These are phyloP conservation scores for Amorphotheca resinae DNA, from an alignment of 495 filamentous ascomycete species.

Conservation along the genomic window DNA sequence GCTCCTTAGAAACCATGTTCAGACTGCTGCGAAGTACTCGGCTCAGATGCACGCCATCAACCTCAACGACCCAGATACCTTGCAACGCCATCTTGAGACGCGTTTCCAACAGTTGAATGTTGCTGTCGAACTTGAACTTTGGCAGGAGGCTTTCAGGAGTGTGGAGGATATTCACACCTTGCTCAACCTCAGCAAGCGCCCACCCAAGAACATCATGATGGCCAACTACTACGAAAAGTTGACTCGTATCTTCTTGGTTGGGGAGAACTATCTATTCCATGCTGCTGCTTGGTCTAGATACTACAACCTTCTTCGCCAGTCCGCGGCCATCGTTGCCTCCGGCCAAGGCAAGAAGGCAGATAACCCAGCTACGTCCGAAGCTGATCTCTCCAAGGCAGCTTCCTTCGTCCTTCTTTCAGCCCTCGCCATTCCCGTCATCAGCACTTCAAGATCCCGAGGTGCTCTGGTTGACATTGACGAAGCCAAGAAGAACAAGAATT, in stretches of 20 bases:
- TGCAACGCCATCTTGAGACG: conserved; percentile 93
- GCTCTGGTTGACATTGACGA: conserved; percentile 95
- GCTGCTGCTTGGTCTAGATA: conserved; percentile 94
- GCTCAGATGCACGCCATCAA: conserved; percentile 99
- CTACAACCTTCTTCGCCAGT: conserved; percentile 90
- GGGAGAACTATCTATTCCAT: conserved; percentile 98
- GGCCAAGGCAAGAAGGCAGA: conserved; percentile 86
- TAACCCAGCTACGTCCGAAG: conserved; percentile 78
- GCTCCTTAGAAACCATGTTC: conserved; percentile 93
- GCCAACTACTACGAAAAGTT: conserved; percentile 99
- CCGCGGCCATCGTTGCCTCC: conserved; percentile 68
- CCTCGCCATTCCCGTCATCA: conserved; percentile 94
- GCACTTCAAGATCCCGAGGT: conserved; percentile 89
- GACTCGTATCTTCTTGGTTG: conserved; percentile 94
- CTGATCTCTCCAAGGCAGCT: conserved; percentile 71
- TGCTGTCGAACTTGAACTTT: conserved; percentile 91
- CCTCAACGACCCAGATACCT: conserved; percentile 90
- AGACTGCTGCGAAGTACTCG: conserved; percentile 98
- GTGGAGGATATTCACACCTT: conserved; percentile 99
- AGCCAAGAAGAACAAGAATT: conserved; percentile 97
- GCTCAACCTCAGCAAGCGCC: conserved; percentile 94
- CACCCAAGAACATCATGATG: conserved; percentile 99
- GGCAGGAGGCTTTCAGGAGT: conserved; percentile 98
- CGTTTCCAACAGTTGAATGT: conserved; percentile 98
- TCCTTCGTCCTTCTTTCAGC: conserved; percentile 95